Evolutionary conservation across 805 yeast species (phyloP).

Genomic region (Clavispora asparagi): DNA sequence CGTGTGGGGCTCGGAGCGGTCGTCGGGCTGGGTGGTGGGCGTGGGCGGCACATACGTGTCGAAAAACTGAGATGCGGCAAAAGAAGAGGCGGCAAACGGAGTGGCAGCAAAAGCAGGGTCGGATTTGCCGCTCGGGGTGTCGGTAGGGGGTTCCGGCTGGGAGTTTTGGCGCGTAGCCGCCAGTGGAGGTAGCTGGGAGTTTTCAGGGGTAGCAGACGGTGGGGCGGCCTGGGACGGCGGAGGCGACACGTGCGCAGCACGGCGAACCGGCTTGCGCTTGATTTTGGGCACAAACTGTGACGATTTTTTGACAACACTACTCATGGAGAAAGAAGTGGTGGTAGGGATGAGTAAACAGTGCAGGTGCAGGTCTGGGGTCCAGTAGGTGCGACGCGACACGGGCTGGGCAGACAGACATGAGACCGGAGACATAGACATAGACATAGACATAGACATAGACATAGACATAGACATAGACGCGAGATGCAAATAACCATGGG

Average conservation of each 20-base stretch:
- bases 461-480: no score
- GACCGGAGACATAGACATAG: no score
- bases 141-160: slow-evolving; percentile 22
- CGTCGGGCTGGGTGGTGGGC: slow-evolving; percentile 3
- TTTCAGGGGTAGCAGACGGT: slow-evolving; percentile 24
- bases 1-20: not conserved
- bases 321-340: slow-evolving; percentile 23
- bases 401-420: not conserved
- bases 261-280: slow-evolving; percentile 21
- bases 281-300: slow-evolving; percentile 64
- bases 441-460: no score
- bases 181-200: slow-evolving; percentile 16
- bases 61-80: slow-evolving; percentile 13
- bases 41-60: slow-evolving; percentile 2
- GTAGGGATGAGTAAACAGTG: not conserved
- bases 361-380: not conserved
- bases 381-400: not conserved
- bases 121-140: no score
- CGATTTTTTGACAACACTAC: slow-evolving; percentile 45
- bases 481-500: no score
- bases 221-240: slow-evolving; percentile 16
- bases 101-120: not conserved
- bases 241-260: slow-evolving; percentile 8
- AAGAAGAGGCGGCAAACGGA: slow-evolving; percentile 10
- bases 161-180: slow-evolving; percentile 25